These are phyloP conservation scores for Coix lacrymajobi DNA, from an alignment of 176 grass and related monocot genomes.

Conservation along the genomic window DNA sequence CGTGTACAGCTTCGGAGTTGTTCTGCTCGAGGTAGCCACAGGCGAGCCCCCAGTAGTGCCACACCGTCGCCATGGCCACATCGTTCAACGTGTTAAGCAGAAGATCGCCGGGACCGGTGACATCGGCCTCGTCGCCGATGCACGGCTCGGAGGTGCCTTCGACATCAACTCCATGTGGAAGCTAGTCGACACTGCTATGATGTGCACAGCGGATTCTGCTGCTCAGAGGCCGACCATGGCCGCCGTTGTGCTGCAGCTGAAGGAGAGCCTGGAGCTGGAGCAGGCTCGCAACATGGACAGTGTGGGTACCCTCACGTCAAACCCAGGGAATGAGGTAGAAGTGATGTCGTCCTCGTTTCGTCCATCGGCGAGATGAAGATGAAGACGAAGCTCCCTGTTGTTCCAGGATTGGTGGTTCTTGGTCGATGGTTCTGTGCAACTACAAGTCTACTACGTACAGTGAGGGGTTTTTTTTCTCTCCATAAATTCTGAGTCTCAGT, in stretches of 20 bases:
- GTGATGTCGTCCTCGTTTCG: neutral
- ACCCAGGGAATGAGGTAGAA: neutral
- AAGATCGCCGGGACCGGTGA: neutral
- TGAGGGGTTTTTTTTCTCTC: too few relatives aligned
- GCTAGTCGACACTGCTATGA: neutral
- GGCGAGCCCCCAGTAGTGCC: neutral
- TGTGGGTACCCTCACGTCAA: neutral
- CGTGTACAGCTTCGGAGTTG: slow-evolving; percentile 40
- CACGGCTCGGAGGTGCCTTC: neutral
- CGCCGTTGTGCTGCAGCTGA: neutral
- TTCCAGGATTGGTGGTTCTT: neutral
- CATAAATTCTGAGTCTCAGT: too few relatives aligned
- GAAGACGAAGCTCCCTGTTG: too few relatives aligned
- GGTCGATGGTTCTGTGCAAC: too few relatives aligned
- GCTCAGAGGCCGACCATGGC: slow-evolving; percentile 5
- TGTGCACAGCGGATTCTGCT: neutral
- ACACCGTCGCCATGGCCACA: neutral
- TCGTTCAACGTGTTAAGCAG: neutral
- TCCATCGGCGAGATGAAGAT: neutral
- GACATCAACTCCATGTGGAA: slow-evolving; percentile 20
- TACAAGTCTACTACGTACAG: too few relatives aligned
- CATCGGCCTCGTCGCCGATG: neutral
- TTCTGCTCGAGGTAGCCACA: slow-evolving; percentile 13
- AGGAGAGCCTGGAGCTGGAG: slow-evolving; percentile 19
- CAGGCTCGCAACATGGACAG: neutral